Conservation (phyloP, 805 yeast genomes). For the Debaryomyces castellii region DNA sequence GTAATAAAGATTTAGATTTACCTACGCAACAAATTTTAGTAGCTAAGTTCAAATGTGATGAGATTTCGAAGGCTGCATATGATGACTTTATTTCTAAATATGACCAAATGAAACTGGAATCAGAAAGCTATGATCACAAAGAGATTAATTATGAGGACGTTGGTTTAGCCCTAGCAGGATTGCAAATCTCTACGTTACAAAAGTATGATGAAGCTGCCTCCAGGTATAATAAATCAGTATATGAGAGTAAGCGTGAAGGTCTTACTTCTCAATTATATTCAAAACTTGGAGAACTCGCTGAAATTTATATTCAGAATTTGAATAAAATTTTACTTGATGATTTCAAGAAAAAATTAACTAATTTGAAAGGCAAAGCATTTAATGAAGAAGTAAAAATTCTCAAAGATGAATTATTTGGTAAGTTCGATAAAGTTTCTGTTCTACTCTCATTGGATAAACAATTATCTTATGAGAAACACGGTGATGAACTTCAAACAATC, state of each 20-base stretch:
- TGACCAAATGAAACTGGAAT: constrained; percentile 11
- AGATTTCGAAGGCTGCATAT: constrained; percentile 53
- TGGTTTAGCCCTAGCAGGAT: constrained; percentile 41
- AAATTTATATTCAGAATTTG: constrained; percentile 4
- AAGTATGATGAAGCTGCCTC: constrained; percentile 72
- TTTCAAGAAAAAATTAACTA: constrained; percentile 6
- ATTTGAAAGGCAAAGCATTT: constrained; percentile 5
- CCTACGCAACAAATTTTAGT: constrained; percentile 97
- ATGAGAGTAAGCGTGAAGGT: constrained; percentile 55
- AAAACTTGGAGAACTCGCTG: constrained; percentile 37
- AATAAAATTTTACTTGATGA: constrained; percentile 6
- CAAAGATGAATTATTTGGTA: constrained; percentile 3
- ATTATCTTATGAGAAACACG: constrained; percentile 20
- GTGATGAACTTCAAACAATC: constrained; percentile 28
- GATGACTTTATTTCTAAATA: constrained; percentile 26
- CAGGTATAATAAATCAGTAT: constrained; percentile 68
- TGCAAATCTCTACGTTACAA: constrained; percentile 48
- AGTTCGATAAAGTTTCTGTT: constrained; percentile 12
- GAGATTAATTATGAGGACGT: constrained; percentile 46
- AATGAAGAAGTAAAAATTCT: constrained; percentile 10
- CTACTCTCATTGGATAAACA: constrained; percentile 30
- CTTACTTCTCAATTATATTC: constrained; percentile 43
- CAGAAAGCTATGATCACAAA: constrained; percentile 4
- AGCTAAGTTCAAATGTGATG: constrained; percentile 93
- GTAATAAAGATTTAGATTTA: constrained; percentile 88